Conservation (phyloP, 1,139 yeast genomes). For the Geotrichum reessii region DNA sequence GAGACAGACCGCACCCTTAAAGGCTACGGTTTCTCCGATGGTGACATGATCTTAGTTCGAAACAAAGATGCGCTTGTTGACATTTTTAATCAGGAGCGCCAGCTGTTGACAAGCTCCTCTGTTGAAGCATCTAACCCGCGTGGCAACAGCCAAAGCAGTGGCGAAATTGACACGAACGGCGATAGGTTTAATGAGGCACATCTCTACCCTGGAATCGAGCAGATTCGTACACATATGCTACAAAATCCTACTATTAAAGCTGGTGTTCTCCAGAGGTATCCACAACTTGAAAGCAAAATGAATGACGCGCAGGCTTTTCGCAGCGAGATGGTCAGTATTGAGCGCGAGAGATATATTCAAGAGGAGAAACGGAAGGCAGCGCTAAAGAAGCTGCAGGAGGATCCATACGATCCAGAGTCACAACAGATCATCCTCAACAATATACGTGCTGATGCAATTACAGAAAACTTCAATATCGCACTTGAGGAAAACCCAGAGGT, state of each 20-base stretch:
- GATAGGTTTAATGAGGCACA: constrained; percentile 9
- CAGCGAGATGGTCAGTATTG: constrained; percentile 39
- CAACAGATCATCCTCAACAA: constrained; percentile 64
- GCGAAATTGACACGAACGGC: constrained; percentile 6
- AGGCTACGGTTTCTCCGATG: constrained; percentile 47
- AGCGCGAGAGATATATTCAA: constrained; percentile 32
- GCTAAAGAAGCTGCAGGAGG: constrained; percentile 46
- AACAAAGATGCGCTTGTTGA: constrained; percentile 7
- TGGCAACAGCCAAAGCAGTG: background rate
- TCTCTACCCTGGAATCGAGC: constrained; percentile 32
- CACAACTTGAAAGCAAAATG: constrained; percentile 39
- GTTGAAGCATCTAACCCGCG: constrained; percentile 21
- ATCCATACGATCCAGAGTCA: constrained; percentile 71
- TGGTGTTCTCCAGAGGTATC: constrained; percentile 34
- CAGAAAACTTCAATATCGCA: constrained; percentile 73
- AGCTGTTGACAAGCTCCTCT: constrained; percentile 1
- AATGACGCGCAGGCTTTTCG: constrained; percentile 52
- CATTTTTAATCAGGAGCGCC: constrained; percentile 9
- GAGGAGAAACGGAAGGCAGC: constrained; percentile 44
- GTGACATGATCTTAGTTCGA: constrained; percentile 51
- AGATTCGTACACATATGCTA: constrained; percentile 34
- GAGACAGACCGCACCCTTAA: constrained; percentile 42
- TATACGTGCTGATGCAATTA: constrained; percentile 65
- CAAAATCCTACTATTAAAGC: constrained; percentile 33
- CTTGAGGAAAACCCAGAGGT: constrained; percentile 86